phyloP scores from a whole-genome alignment of 495 filamentous ascomycete genomes.

The Daldinia grandis region DNA sequence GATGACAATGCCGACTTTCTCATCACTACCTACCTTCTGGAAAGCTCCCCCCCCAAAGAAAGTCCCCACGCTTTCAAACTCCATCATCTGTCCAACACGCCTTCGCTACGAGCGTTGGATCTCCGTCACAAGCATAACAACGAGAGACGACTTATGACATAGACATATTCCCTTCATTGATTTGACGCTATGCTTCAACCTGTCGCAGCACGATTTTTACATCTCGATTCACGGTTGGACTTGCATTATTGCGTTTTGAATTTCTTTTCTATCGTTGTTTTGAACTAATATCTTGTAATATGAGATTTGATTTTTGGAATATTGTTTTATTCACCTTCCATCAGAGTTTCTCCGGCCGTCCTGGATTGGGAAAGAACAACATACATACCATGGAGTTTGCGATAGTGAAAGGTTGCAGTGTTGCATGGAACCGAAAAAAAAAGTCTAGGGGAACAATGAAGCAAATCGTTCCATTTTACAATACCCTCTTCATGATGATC shows the following conservation, averaged over 20 bases:
- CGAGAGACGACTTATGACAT: conserved; percentile 45
- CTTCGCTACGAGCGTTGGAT: conserved; percentile 32
- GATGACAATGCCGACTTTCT: not conserved
- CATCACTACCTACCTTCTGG: not conserved
- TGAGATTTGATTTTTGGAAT: conserved; percentile 43
- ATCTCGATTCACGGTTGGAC: conserved; percentile 25
- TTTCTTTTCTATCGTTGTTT: conserved; percentile 24
- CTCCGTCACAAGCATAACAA: conserved; percentile 37
- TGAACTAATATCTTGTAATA: conserved; percentile 46
- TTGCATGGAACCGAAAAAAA: conserved; percentile 38
- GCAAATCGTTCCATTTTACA: conserved; percentile 42
- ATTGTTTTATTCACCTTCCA: conserved; percentile 34
- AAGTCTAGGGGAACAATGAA: conserved; percentile 39
- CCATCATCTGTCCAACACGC: conserved; percentile 8
- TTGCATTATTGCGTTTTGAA: conserved; percentile 22
- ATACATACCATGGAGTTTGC: conserved; percentile 41
- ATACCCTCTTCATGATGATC: conserved; percentile 48
- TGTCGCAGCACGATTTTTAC: conserved; percentile 30
- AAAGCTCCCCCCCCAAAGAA: not conserved
- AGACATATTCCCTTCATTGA: conserved; percentile 39
- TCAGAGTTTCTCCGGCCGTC: conserved; percentile 36
- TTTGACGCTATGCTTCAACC: conserved; percentile 26
- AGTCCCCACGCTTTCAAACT: not conserved
- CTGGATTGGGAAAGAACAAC: conserved; percentile 41
- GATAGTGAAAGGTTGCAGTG: conserved; percentile 40